phyloP scores from a whole-genome alignment of 2,329 filamentous ascomycete species.

The Aspergillus cejpii region DNA sequence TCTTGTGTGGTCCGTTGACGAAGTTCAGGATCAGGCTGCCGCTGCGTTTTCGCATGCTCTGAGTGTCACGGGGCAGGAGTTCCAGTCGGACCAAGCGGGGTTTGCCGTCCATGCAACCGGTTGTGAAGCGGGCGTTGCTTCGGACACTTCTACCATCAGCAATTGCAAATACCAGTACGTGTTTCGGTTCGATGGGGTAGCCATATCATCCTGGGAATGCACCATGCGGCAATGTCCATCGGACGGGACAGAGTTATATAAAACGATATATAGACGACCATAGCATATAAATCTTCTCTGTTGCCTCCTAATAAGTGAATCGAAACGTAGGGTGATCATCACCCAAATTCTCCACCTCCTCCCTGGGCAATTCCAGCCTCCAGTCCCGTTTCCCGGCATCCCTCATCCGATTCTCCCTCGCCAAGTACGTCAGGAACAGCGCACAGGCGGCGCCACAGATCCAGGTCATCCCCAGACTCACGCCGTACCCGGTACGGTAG shows the following conservation, averaged over 20 bases:
- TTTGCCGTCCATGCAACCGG: conserved; percentile 14
- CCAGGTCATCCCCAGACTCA: conserved; percentile 31
- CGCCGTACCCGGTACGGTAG: conserved; percentile 25
- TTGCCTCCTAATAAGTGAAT: conserved; percentile 28
- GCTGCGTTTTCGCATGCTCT: conserved; percentile 8
- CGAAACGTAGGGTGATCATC: conserved; percentile 37
- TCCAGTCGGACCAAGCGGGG: background rate
- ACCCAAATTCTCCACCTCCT: conserved; percentile 36
- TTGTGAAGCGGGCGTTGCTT: background rate
- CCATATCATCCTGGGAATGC: conserved; percentile 22
- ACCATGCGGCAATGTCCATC: background rate
- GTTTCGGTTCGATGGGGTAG: conserved; percentile 26
- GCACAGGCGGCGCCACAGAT: conserved; percentile 28
- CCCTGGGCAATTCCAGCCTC: conserved; percentile 27
- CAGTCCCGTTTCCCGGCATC: conserved; percentile 33
- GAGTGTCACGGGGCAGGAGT: conserved; percentile 1
- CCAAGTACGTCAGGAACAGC: conserved; percentile 27
- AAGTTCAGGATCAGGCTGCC: conserved; percentile 1
- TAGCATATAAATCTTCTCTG: background rate
- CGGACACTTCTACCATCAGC: background rate
- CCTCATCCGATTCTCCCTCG: conserved; percentile 34
- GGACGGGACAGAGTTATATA: background rate
- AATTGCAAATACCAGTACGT: conserved; percentile 12
- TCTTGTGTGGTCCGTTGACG: conserved; percentile 10
- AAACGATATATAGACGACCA: background rate